These are phyloP conservation scores for Trametes sp. DNA, from an alignment of 1,284 basidiomycete species.

Conservation along the genomic window DNA sequence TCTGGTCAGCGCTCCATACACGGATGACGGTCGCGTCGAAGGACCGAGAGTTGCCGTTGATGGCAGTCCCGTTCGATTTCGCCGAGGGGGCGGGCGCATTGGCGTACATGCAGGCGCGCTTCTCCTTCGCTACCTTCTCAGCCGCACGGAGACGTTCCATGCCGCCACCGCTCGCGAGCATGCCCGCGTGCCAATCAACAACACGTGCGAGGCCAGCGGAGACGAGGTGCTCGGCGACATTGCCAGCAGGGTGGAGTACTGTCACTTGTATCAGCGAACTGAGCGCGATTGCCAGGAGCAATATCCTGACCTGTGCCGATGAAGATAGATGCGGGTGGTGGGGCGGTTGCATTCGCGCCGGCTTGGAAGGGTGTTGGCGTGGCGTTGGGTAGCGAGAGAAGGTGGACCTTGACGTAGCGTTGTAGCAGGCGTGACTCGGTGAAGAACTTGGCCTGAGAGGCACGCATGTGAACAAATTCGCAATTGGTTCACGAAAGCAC, in stretches of 20 bases:
- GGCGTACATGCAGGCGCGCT: conserved; percentile 82
- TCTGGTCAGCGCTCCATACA: conserved; percentile 93
- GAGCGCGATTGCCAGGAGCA: too few species aligned
- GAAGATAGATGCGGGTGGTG: conserved; percentile 81
- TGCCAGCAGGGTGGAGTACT: conserved; percentile 93
- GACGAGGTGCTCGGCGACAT: conserved; percentile 92
- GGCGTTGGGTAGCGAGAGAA: conserved; percentile 88
- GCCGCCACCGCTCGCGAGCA: conserved; percentile 81
- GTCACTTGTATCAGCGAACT: conserved; percentile 10
- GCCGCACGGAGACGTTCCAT: conserved; percentile 89
- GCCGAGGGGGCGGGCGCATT: conserved; percentile 51
- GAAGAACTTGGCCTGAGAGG: conserved; percentile 92
- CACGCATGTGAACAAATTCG: conserved; percentile 15
- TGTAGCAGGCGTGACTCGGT: conserved; percentile 93
- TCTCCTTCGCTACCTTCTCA: conserved; percentile 88
- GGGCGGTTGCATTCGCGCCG: conserved; percentile 61
- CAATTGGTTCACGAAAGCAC: neutral
- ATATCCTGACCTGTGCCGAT: conserved; percentile 80
- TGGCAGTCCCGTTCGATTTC: conserved; percentile 53
- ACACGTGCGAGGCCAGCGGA: conserved; percentile 88
- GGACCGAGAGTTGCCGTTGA: conserved; percentile 54
- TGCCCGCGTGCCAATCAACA: conserved; percentile 98
- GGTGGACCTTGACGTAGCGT: conserved; percentile 84
- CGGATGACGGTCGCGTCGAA: conserved; percentile 90
- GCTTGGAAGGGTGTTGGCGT: conserved; percentile 84